Evolutionary conservation across 352 stramenopile genomes (phyloP).

Genomic region (Phytophthora hybrid): DNA sequence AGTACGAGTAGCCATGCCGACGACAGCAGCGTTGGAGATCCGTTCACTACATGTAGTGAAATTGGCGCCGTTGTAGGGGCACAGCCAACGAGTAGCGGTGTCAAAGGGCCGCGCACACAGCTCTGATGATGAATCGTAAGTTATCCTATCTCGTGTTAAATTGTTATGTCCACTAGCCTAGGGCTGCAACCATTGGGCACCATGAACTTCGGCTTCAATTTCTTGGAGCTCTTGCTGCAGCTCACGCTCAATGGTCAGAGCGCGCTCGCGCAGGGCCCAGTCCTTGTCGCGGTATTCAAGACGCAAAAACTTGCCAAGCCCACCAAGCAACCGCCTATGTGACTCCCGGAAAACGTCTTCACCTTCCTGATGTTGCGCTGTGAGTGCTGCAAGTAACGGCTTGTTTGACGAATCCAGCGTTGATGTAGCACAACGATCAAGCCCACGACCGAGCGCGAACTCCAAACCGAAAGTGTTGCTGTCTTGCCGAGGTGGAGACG

Average conservation of each 20-base stretch:
- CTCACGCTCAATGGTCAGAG: no score
- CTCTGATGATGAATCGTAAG: conserved; percentile 40
- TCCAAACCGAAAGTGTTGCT: conserved; percentile 15
- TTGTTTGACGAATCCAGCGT: conserved; percentile 50
- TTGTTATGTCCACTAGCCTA: no score
- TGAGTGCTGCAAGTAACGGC: conserved; percentile 43
- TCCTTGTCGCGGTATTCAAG: no score
- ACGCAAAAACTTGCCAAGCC: conserved; percentile 69
- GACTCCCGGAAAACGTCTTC: conserved; percentile 52
- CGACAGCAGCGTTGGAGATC: conserved; percentile 43
- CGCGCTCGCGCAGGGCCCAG: no score
- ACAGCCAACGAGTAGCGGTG: conserved; percentile 29
- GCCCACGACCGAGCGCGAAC: conserved; percentile 17
- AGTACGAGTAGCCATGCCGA: conserved; percentile 25
- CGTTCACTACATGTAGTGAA: conserved; percentile 65
- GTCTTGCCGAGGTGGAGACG: conserved; percentile 25
- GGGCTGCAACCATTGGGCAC: no score
- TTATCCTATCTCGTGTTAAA: no score
- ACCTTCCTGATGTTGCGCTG: conserved; percentile 49
- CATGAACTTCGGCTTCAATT: no score
- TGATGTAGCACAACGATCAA: conserved; percentile 35
- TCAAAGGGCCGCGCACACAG: conserved; percentile 49
- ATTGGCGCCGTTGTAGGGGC: conserved; percentile 70
- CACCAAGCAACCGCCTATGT: conserved; percentile 54
- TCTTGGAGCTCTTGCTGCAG: no score